These are phyloP conservation scores for Microsporum audouinii DNA, from an alignment of 2,329 filamentous ascomycete species.

Conservation along the genomic window DNA sequence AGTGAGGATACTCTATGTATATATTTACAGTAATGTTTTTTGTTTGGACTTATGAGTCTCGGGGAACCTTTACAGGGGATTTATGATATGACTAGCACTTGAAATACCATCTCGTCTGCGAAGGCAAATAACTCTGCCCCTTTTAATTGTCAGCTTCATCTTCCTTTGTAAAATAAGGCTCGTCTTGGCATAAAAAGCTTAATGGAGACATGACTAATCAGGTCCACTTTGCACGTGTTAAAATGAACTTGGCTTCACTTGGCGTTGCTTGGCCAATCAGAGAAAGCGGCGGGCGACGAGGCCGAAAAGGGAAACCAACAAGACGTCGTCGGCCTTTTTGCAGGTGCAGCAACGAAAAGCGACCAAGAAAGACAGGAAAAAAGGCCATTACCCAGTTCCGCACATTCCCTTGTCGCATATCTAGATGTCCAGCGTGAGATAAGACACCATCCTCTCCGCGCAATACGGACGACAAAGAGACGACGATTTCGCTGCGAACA, in stretches of 20 bases:
- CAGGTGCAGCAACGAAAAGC: not conserved
- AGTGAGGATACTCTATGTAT: not conserved
- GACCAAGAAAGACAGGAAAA: not conserved
- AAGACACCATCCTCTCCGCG: not conserved
- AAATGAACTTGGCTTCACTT: slow-evolving; percentile 10
- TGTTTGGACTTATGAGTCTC: not conserved
- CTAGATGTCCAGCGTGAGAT: not conserved
- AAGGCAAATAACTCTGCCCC: not conserved
- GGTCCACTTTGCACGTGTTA: not conserved
- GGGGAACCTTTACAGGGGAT: not conserved
- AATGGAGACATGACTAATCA: slow-evolving; percentile 8
- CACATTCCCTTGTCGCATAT: not conserved
- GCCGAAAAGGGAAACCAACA: slow-evolving; percentile 1
- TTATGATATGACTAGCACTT: not conserved
- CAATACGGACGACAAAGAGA: not conserved
- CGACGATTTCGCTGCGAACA: not conserved
- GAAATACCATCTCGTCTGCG: not conserved
- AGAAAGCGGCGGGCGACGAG: not conserved
- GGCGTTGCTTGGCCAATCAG: slow-evolving; percentile 8
- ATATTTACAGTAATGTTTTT: not conserved
- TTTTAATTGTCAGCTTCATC: not conserved
- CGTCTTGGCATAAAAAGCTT: slow-evolving; percentile 11
- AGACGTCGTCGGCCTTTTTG: not conserved
- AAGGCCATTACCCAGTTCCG: not conserved
- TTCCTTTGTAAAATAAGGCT: not conserved